Base-by-base conservation (phyloP, 306 rosid genomes). In the Vicia faba region DNA sequence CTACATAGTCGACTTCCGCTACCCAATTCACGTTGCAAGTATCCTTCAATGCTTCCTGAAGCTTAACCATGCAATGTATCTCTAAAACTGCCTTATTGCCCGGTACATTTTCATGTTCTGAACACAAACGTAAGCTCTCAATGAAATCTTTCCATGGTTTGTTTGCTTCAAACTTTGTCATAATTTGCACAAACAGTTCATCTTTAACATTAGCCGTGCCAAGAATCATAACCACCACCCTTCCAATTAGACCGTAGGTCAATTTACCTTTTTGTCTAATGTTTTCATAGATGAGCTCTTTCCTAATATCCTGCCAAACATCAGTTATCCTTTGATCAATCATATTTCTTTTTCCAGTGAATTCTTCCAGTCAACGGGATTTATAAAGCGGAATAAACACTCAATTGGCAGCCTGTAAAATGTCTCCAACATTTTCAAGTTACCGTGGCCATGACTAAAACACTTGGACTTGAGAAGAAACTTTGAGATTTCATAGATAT, bases 171-270 rank as follows among this genome's bases (percentile, higher is more conserved):
- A 82, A 39, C n/a, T n/a, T n/a, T n/a, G n/a, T n/a, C n/a, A n/a
- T n/a, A n/a, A n/a, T n/a, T n/a, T n/a, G n/a, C n/a, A 5, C 23
- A 14, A 3, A 68, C 1, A 84, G 33, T 9, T 84, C 79, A 56
- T 14, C 5, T 19, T 68, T 38, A 1, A 62, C 64, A 54, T 64
- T 66, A 29, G 83, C 55, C 1, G 72, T 67, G 61, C 91, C 89
- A 14, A 90, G 83, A 76, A 85, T 55, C 68, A 68, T 53, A 74
- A 72, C 78, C 2, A 66, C 79, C 12, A 79, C 73, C 58, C 71
- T 67, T 75, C 96, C 95, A 58, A 90, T 73, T 79, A 63, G 62
- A 43, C 85, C 86, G 50, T 67, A 53, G 56, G 85, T 81, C 23
- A 72, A 61, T 35, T 49, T 57, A 23, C 12, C 54, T 20, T 51